Conservation (phyloP, 805 yeast species). For the Metschnikowia arizonensis region DNA sequence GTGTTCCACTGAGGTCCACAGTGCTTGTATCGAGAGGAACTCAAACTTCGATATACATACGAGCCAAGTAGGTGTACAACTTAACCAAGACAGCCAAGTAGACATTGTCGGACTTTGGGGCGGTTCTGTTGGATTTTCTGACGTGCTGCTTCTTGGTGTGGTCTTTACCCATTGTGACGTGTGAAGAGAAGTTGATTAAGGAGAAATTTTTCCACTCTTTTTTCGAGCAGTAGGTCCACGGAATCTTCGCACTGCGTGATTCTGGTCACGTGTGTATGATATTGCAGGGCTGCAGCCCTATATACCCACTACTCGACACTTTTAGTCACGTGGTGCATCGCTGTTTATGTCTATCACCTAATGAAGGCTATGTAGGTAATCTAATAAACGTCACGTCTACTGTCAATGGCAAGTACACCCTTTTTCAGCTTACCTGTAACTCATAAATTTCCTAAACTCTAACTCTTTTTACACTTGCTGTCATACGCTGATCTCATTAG, state of each 20-base stretch:
- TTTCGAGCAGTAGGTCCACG: constrained; percentile 2
- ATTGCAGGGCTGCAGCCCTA: background rate
- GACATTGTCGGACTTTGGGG: constrained; percentile 99
- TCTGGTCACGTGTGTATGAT: background rate
- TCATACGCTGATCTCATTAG: background rate
- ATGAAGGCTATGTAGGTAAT: background rate
- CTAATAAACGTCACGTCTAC: background rate
- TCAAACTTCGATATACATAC: constrained; percentile 55
- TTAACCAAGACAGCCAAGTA: constrained; percentile 97
- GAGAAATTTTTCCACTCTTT: constrained; percentile 8
- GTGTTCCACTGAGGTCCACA: constrained; percentile 1
- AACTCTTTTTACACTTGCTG: background rate
- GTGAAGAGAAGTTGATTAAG: constrained; percentile 15
- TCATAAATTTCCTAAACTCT: background rate
- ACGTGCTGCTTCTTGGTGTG: constrained; percentile 94
- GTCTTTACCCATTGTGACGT: constrained; percentile 83
- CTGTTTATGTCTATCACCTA: too few species aligned
- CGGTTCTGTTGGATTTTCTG: constrained; percentile 94
- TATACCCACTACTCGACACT: background rate
- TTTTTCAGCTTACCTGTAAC: background rate
- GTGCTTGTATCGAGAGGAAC: constrained; percentile 3
- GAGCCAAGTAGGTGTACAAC: constrained; percentile 98
- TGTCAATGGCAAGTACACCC: background rate
- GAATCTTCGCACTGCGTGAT: background rate
- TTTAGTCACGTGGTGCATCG: too few species aligned